Evolutionary conservation across 345 rosid species (phyloP).

Genomic region (Eucalyptus leucophloia): DNA sequence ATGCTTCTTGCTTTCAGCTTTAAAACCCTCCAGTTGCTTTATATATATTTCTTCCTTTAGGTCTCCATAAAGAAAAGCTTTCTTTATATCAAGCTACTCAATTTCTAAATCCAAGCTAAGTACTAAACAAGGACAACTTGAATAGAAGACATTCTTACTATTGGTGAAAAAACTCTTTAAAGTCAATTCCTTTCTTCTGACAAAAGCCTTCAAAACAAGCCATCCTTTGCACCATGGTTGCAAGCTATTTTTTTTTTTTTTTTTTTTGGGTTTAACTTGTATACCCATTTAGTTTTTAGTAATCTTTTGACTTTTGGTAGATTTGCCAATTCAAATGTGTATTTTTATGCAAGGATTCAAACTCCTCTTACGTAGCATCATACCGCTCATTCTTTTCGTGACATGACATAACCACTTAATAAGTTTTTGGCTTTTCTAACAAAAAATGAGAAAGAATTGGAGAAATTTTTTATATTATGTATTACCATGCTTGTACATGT

Average conservation of each 20-base stretch:
- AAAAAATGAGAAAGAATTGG: too few species aligned
- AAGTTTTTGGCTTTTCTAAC: background rate
- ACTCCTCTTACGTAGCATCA: background rate
- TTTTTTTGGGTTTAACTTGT: background rate
- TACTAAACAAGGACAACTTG: background rate
- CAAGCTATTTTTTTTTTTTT: background rate
- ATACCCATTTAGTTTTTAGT: too few species aligned
- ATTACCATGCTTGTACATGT: too few species aligned
- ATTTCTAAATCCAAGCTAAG: background rate
- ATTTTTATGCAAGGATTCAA: background rate
- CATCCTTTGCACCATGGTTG: background rate
- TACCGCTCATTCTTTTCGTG: background rate
- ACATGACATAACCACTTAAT: background rate
- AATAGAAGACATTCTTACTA: too few species aligned
- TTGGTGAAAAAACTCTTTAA: background rate
- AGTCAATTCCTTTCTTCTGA: background rate
- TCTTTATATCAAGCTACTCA: background rate
- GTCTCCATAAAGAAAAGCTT: background rate
- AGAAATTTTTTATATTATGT: too few species aligned
- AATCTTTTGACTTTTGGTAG: background rate
- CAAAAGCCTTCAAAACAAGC: background rate
- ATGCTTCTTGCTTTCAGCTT: background rate
- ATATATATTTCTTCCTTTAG: background rate
- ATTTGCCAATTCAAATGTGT: background rate
- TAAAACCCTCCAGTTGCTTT: background rate